Base-by-base conservation (phyloP, 345 rosid species). In the Lepidium africanum region DNA sequence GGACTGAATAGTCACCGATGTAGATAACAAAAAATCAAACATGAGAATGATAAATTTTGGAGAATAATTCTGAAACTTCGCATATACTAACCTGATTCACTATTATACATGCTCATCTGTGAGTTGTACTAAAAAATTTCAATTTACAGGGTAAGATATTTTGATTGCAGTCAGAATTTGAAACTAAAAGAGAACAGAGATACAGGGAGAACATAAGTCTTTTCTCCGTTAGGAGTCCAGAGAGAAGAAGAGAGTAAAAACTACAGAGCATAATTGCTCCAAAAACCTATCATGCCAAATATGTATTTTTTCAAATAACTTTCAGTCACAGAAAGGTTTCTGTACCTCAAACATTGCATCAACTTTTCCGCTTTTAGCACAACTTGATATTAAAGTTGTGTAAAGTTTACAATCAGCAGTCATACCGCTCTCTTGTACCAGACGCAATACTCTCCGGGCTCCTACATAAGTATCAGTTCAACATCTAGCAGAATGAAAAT, bases 271-370 rank as follows among this genome's bases (percentile, higher is more conserved):
- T 21, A 37, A 49, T 37, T 50, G 16, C 13, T 49, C 49, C 46
- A 61, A 25, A 63, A 49, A 35, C 32, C 58, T 39, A 48, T 30
- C 14, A 69, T 37, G 30, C 36, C 38, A 21, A 16, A 12, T 38
- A 12, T 27, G 59, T 45, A 46, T 49, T 43, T n/a, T 49, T 36
- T 9, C 10, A 70, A 41, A 50, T 59, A 74, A 36, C 66, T 40
- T 39, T 53, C 60, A 67, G 60, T 42, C 8, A 75, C 33, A 64
- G 27, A 43, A 72, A 63, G 80, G 73, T 57, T 55, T 49, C 47
- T 74, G 49, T 81, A 92, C 97, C 83, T 90, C 92, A 75, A 90
- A 93, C 98, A 93, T 93, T 76, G 90, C 75, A 77, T 93, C 98
- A 17, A 93, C 97, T 86, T 88, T 88, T 65, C 97, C 91, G 61